These are phyloP conservation scores for Microbotryum intermedium DNA, from an alignment of 1,284 basidiomycete species.

Conservation along the genomic window DNA sequence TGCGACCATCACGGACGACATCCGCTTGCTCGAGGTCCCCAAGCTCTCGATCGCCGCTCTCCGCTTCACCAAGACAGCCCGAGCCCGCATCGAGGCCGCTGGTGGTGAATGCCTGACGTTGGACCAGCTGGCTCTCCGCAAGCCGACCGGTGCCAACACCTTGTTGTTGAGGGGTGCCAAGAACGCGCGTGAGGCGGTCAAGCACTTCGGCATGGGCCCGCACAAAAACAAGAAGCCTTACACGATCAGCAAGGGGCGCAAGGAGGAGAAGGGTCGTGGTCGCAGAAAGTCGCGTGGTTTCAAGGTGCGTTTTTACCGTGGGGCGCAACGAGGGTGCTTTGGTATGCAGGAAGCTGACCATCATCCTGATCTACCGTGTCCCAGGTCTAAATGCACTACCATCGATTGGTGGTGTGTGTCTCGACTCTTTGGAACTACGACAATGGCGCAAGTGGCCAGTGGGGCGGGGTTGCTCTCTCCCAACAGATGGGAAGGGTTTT, in stretches of 20 bases:
- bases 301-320: conserved; percentile 30
- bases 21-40: conserved; percentile 76
- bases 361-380: too few relatives aligned
- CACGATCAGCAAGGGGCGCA: conserved; percentile 90
- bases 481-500: too few relatives aligned
- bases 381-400: too few relatives aligned
- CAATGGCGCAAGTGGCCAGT: too few relatives aligned
- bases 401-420: too few relatives aligned
- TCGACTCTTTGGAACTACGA: too few relatives aligned
- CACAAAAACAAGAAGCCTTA: conserved; percentile 93
- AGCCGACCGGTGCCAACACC: conserved; percentile 92
- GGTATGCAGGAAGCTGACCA: too few relatives aligned
- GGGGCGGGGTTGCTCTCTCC: too few relatives aligned
- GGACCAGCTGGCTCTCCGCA: conserved; percentile 89
- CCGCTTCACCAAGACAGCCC: conserved; percentile 85
- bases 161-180: conserved; percentile 84
- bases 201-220: conserved; percentile 91
- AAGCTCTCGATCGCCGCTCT: conserved; percentile 92
- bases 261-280: conserved; percentile 53
- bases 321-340: too few relatives aligned
- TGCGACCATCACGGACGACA: conserved; percentile 91
- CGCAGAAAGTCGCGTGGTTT: conserved; percentile 43
- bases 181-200: conserved; percentile 86
- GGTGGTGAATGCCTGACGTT: conserved; percentile 93
- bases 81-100: conserved; percentile 87